Evolutionary conservation across 768 basidiomycete species (phyloP).

Genomic region (Suillus occidentalis): DNA sequence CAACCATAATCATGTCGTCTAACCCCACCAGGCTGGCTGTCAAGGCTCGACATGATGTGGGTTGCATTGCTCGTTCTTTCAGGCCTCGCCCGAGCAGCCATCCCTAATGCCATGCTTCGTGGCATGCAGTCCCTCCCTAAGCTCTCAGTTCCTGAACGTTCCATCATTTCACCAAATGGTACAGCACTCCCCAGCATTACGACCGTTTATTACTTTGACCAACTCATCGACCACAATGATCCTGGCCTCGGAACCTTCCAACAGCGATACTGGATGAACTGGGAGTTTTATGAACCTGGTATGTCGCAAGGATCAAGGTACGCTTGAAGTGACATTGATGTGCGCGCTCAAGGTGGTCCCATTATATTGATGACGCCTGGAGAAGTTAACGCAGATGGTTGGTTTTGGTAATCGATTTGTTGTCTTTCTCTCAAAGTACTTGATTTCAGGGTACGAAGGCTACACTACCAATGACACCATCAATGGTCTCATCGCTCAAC

Average conservation of each 20-base stretch:
- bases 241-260: conserved; percentile 68
- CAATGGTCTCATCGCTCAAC: conserved; percentile 64
- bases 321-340: conserved; percentile 18
- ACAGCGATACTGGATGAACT: conserved; percentile 73
- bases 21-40: conserved; percentile 18
- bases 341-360: conserved; percentile 21
- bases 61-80: background rate
- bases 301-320: conserved; percentile 13
- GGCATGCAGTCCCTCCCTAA: conserved; percentile 16
- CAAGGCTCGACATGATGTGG: conserved; percentile 21
- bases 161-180: conserved; percentile 22
- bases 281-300: conserved; percentile 62
- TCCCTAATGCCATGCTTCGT: conserved; percentile 22
- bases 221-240: conserved; percentile 45
- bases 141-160: conserved; percentile 13
- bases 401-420: background rate
- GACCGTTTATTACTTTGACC: conserved; percentile 32
- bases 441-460: conserved; percentile 30
- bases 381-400: conserved; percentile 53
- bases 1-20: conserved; percentile 26
- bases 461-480: conserved; percentile 68
- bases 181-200: conserved; percentile 24
- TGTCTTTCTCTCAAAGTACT: background rate
- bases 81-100: conserved; percentile 19
- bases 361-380: conserved; percentile 53